Base-by-base conservation (phyloP, 169 alveolate species). In the Ichthyophthirius multifiliis region DNA sequence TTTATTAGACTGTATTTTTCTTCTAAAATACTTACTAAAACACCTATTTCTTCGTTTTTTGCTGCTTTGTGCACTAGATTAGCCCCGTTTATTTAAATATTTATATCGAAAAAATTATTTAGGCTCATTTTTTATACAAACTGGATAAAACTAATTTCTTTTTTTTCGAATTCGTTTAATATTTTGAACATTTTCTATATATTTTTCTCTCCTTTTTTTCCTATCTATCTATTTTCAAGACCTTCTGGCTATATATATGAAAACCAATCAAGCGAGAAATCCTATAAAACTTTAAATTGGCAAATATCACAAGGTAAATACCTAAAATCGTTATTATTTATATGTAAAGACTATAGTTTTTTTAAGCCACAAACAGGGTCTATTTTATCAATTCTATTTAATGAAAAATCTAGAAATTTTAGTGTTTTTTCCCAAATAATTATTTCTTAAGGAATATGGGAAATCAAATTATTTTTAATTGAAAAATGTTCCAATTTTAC, bases 191-290 rank as follows among this genome's bases (percentile, higher is more conserved):
- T 5, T 16, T 67, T 34, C 18, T 34, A 5, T 9, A 67, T 34
- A 34, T 35, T 23, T 41, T 39, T 34, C 7, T 32, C 35, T 13
- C 43, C 46, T 18, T 37, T 30, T 12, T 16, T 16, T 34, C 46
- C 48, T 16, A 20, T 67, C 12, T 34, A 34, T 16, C 46, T n/a
- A n/a, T 23, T 45, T 10, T 89, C 81, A 5, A 73, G 65, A 9
- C 88, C n/a, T n/a, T n/a, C 81, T n/a, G 94, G 94, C 15, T 23
- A 31, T 20, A 87, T 41, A 65, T 89, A 89, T 46, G 71, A 30
- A 47, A 89, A 89, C 91, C 94, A 89, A 37, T 89, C 94, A 12
- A 89, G 55, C 44, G 76, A 41, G 7, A 89, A 63, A 32, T 89
- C 94, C 73, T 76, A 39, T 16, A 83, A 39, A 15, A 35, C 16